Evolutionary conservation across 2,329 filamentous ascomycete genomes (phyloP), one percentile per base, ranked within the genome.

Genomic region (Zymoseptoria pseudotritici): DNA sequence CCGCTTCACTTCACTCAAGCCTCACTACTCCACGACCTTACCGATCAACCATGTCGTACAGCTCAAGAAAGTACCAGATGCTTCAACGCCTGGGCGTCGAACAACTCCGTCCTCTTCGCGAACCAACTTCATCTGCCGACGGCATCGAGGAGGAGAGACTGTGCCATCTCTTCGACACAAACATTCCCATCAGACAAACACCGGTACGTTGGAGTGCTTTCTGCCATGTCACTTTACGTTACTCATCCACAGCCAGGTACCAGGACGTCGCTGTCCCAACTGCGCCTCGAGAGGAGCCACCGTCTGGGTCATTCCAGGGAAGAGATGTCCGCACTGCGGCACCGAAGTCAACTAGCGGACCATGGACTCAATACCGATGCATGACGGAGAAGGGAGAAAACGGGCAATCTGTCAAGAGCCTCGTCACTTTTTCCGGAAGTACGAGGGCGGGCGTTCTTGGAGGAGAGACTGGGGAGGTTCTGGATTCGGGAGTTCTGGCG

Each of bases 271-370:
- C 20, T 74, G 72, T 60, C 70, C 68, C 10, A 61, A 52, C n/a
- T 74, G 72, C 58, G 61, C 67, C 21, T 31, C 59, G 13, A 66
- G 66, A 55, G 72, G 72, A 22, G 58, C 67, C 56, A 70, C 70
- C 2, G 61, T 71, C 36, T 73, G 70, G 70, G 72, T 74, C 54
- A 72, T 74, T 54, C 67, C 69, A 13, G 72, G 72, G 55, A 74
- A 74, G 65, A 63, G 65, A 52, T 74, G 72, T 58, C 68, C 71
- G 26, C 63, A 69, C 42, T 74, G 72, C 59, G 65, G 68, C n/a
- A 67, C 65, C 22, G 69, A 71, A 56, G 70, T 73, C 55, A 70
- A 67, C 55, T 72, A 46, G 36, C 36, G 36, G 13, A 46, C 36
- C 13, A 17, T 17, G 36, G 13, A 46, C 56, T 21, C 24, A 17